Evolutionary conservation across 176 grass and related monocot species (phyloP).

Genomic region (Oryza nivara): DNA sequence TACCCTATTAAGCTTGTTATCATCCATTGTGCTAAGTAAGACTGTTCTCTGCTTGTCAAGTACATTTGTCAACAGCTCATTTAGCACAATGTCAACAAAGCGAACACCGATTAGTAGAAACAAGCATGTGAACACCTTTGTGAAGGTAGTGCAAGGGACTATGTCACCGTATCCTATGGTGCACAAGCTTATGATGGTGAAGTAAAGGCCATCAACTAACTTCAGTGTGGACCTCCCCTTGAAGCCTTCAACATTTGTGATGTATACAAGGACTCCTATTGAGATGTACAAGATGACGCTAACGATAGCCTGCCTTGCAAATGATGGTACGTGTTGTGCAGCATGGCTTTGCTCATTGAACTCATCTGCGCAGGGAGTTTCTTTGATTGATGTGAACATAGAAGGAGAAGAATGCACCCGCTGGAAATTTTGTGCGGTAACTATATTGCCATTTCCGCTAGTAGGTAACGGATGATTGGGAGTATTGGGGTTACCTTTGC

Average conservation of each 20-base stretch:
- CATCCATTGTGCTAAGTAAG: slow-evolving; percentile 77
- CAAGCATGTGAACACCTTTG: slow-evolving; percentile 77
- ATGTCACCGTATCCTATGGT: slow-evolving; percentile 88
- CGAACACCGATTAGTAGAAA: slow-evolving; percentile 78
- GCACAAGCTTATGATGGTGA: slow-evolving; percentile 73
- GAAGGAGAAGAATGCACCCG: slow-evolving; percentile 61
- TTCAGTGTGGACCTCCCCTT: slow-evolving; percentile 58
- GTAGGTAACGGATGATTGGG: slow-evolving; percentile 30
- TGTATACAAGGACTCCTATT: slow-evolving; percentile 60
- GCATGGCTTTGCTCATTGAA: slow-evolving; percentile 40
- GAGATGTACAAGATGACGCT: slow-evolving; percentile 67
- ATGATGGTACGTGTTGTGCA: slow-evolving; percentile 51
- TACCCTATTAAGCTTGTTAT: slow-evolving; percentile 70
- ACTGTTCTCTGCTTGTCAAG: slow-evolving; percentile 70
- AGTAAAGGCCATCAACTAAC: slow-evolving; percentile 81
- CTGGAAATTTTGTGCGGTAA: slow-evolving; percentile 38
- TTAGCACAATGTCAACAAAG: slow-evolving; percentile 68
- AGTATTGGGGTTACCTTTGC: slow-evolving; percentile 34
- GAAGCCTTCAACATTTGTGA: slow-evolving; percentile 63
- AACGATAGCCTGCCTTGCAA: slow-evolving; percentile 57
- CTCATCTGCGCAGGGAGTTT: slow-evolving; percentile 38
- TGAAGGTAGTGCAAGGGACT: slow-evolving; percentile 60
- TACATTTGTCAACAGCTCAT: slow-evolving; percentile 56
- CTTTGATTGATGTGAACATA: slow-evolving; percentile 61
- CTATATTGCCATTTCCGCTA: slow-evolving; percentile 31